Base-by-base conservation (phyloP, 192 early-diverging fungal genomes). In the Podochytrium sp. region DNA sequence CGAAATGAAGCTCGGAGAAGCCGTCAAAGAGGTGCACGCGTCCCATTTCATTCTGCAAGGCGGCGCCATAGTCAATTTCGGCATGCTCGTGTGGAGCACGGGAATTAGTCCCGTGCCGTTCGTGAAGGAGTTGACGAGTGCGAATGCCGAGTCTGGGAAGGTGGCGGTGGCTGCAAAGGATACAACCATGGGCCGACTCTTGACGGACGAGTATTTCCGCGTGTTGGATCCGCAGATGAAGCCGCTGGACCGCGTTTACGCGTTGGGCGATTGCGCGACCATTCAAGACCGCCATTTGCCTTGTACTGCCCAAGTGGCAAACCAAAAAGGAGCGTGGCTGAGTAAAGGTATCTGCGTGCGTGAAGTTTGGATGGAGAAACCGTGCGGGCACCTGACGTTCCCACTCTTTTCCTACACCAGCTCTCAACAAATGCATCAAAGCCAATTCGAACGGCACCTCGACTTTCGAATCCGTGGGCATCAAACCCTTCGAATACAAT, bases 271-370 rank as follows among this genome's bases (percentile, higher is more conserved):
- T 78, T 98, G 96, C 78, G 93, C 93, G 2, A 88, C 90, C 0
- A 90, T 95, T 65, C 83, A 92, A 76, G 90, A 90, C 56, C 81
- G 91, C 30, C 85, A 87, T 52, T 83, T 94, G 10, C 93, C 93
- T 25, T 86, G 90, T 4, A 93, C 92, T 7, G 96, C 96, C 4
- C 96, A 98, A 79, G 91, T 92, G 0, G 92, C 92, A 0, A 87
- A 84, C 58, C 92, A 94, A 73, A 91, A 94, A 57, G 91, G 87
- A 0, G 81, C 80, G 6, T 92, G 85, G 75, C 74, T 94, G 10
- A 60, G 83, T 18, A 92, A 91, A 65, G 70, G 70, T 72, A 40
- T 32, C 3, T 40, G 4, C 7, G 16, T 47, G 5, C 25, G 6
- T 20, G n/a, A n/a, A n/a, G n/a, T n/a, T n/a, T n/a, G n/a, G n/a